phyloP scores from a whole-genome alignment of 2,329 filamentous ascomycete genomes.

The Fusarium sp. region DNA sequence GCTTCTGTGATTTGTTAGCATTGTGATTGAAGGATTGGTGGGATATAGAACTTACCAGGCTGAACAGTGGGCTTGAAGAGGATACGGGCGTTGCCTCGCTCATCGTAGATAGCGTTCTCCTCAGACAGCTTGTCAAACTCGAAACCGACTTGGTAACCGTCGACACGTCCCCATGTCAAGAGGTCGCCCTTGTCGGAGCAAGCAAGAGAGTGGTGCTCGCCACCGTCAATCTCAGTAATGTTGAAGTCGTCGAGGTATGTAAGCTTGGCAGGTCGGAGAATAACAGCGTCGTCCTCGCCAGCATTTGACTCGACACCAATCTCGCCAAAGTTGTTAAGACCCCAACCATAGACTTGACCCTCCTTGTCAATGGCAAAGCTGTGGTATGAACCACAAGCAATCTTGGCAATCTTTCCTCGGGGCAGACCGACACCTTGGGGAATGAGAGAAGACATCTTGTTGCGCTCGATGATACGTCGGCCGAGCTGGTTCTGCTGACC shows the following conservation, averaged over 20 bases:
- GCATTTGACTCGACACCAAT: constrained; percentile 72
- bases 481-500: constrained; percentile 74
- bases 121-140: constrained; percentile 61
- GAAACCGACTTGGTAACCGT: constrained; percentile 66
- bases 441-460: constrained; percentile 69
- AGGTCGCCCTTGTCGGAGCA: constrained; percentile 67
- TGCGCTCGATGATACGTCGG: constrained; percentile 70
- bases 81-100: constrained; percentile 72
- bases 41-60: constrained; percentile 55
- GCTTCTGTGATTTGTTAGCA: constrained; percentile 49
- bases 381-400: constrained; percentile 79
- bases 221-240: constrained; percentile 77
- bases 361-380: constrained; percentile 80
- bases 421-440: constrained; percentile 67
- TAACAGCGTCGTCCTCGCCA: constrained; percentile 67
- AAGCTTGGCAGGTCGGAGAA: constrained; percentile 78
- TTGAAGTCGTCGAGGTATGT: constrained; percentile 70
- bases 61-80: constrained; percentile 58
- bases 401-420: constrained; percentile 67
- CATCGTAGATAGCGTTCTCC: constrained; percentile 71
- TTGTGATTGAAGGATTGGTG: not conserved
- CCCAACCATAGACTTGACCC: constrained; percentile 82
- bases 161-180: constrained; percentile 69
- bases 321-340: constrained; percentile 87
- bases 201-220: constrained; percentile 78